phyloP scores from a whole-genome alignment of 768 basidiomycete species.

The Auricularia heimuer region DNA sequence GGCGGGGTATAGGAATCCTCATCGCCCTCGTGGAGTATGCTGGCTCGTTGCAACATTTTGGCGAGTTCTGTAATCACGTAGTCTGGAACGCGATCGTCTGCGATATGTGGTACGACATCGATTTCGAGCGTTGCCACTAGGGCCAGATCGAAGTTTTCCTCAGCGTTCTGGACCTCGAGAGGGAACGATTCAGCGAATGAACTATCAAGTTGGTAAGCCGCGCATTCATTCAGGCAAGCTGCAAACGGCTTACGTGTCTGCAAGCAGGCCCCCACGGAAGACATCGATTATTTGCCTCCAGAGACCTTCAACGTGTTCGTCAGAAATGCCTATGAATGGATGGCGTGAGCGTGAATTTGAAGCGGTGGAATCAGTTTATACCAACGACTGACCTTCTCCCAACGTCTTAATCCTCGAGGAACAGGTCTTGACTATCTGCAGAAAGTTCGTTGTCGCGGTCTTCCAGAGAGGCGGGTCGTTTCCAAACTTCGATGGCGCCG shows the following conservation, averaged over 20 bases:
- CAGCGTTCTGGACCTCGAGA: constrained; percentile 56
- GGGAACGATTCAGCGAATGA: constrained; percentile 47
- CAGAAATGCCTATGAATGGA: constrained; percentile 37
- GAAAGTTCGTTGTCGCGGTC: constrained; percentile 76
- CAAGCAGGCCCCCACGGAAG: constrained; percentile 70
- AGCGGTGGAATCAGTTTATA: background rate
- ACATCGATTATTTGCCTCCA: constrained; percentile 81
- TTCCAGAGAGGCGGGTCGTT: constrained; percentile 89
- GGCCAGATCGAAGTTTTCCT: constrained; percentile 78
- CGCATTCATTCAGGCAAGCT: background rate
- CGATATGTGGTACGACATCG: constrained; percentile 64
- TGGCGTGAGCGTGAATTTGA: background rate
- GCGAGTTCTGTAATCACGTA: constrained; percentile 56
- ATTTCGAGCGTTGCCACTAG: constrained; percentile 72
- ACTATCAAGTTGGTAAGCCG: constrained; percentile 25
- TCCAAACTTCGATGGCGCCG: constrained; percentile 76
- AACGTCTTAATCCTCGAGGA: constrained; percentile 40
- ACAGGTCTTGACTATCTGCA: constrained; percentile 63
- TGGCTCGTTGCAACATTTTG: constrained; percentile 63
- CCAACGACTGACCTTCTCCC: constrained; percentile 33
- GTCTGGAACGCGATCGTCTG: constrained; percentile 55
- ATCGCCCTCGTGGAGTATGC: constrained; percentile 42
- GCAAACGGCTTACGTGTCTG: constrained; percentile 57
- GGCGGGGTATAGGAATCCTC: background rate
- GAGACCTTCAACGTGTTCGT: constrained; percentile 64